These are phyloP conservation scores for Cyclostephanos invisitatus DNA, from an alignment of 108 stramenopile species.

Conservation along the genomic window DNA sequence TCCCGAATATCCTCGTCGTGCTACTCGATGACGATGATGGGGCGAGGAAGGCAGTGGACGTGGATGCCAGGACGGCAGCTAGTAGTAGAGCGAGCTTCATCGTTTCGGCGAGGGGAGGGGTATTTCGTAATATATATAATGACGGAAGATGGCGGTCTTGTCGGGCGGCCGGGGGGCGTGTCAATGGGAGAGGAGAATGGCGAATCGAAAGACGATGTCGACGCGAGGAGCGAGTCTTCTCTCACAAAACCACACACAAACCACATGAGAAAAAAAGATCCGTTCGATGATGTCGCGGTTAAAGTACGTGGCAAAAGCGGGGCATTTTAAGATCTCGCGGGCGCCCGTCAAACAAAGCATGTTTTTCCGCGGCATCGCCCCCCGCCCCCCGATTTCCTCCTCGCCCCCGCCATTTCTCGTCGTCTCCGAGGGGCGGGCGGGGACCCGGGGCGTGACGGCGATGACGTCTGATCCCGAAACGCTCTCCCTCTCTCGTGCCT, in stretches of 20 bases:
- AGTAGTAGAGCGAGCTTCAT: slow-evolving; percentile 64
- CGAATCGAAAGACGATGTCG: background rate
- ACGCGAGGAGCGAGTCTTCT: no score
- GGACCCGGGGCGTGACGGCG: background rate
- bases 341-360: background rate
- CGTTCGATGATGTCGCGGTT: background rate
- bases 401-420: no score
- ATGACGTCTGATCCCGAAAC: background rate
- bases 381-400: no score
- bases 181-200: background rate
- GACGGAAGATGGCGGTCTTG: background rate
- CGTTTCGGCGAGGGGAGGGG: background rate
- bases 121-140: no score
- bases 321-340: background rate
- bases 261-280: background rate
- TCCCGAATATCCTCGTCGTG: slow-evolving; percentile 28
- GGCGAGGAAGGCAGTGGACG: slow-evolving; percentile 54
- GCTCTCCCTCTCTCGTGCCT: background rate
- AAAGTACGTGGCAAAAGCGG: slow-evolving; percentile 13
- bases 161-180: no score
- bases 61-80: slow-evolving; percentile 40
- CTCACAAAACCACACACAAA: no score
- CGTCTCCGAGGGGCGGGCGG: no score
- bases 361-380: background rate
- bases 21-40: slow-evolving; percentile 6